These are phyloP conservation scores for Globisporangium parvum DNA, from an alignment of 352 stramenopile species.

Conservation along the genomic window DNA sequence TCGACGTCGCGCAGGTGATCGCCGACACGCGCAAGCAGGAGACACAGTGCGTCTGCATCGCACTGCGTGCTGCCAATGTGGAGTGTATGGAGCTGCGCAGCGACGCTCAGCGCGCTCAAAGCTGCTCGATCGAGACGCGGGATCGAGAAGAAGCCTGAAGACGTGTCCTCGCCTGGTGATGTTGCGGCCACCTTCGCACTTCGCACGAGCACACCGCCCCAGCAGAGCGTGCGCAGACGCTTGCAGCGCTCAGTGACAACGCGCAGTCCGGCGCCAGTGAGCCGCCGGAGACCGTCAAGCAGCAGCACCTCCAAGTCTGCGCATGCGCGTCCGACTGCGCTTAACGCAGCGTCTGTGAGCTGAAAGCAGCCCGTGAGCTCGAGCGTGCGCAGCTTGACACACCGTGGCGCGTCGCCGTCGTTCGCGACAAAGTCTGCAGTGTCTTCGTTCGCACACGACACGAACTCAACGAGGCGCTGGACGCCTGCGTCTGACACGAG, in stretches of 20 bases:
- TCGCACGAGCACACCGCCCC: slow-evolving; percentile 58
- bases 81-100: slow-evolving; percentile 28
- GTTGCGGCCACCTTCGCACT: slow-evolving; percentile 18
- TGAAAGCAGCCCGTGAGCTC: slow-evolving; percentile 67
- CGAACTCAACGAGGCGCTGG: slow-evolving; percentile 32
- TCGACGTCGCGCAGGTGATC: slow-evolving; percentile 42
- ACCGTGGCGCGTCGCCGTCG: slow-evolving; percentile 22
- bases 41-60: slow-evolving; percentile 36
- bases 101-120: slow-evolving; percentile 18
- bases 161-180: not conserved
- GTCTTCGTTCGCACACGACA: slow-evolving; percentile 17
- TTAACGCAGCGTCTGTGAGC: slow-evolving; percentile 44
- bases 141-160: slow-evolving; percentile 56
- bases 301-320: slow-evolving; percentile 31
- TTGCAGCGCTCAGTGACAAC: slow-evolving; percentile 29
- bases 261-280: slow-evolving; percentile 24
- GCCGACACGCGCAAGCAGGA: slow-evolving; percentile 13
- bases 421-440: slow-evolving; percentile 21
- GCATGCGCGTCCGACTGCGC: slow-evolving; percentile 30
- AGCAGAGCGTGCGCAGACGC: slow-evolving; percentile 33
- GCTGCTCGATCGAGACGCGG: slow-evolving; percentile 32
- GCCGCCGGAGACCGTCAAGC: slow-evolving; percentile 52
- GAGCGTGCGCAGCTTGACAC: slow-evolving; percentile 33
- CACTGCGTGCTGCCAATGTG: slow-evolving; percentile 55
- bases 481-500: slow-evolving; percentile 50